Evolutionary conservation across 768 basidiomycete species (phyloP).

Genomic region (Mycena amicta): DNA sequence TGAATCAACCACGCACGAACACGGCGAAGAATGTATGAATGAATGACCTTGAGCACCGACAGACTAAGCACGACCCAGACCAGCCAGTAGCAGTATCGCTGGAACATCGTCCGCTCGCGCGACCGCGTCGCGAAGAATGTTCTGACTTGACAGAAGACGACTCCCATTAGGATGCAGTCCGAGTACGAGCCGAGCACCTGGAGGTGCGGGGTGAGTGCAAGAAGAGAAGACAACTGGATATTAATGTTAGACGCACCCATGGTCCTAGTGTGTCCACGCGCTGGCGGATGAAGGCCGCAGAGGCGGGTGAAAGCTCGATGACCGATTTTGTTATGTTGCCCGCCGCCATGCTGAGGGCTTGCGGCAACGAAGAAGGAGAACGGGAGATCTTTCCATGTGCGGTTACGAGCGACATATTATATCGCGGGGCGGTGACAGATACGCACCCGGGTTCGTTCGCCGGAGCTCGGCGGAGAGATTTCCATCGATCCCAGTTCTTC

Average conservation of each 20-base stretch:
- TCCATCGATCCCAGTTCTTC: no score
- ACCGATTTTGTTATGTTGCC: conserved; percentile 8
- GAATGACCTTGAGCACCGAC: conserved; percentile 3
- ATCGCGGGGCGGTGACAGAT: no score
- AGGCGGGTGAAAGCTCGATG: conserved; percentile 16
- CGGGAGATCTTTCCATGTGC: no score
- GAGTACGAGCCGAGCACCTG: conserved; percentile 20
- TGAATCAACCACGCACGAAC: not conserved
- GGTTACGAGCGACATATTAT: no score
- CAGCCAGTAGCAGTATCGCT: conserved; percentile 10
- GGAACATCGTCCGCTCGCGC: not conserved
- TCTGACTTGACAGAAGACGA: conserved; percentile 9
- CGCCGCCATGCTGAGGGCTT: not conserved
- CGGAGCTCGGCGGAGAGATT: no score
- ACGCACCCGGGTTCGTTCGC: no score
- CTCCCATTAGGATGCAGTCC: conserved; percentile 22
- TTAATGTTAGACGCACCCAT: conserved; percentile 9
- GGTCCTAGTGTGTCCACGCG: conserved; percentile 18
- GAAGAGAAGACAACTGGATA: not conserved
- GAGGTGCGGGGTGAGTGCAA: not conserved
- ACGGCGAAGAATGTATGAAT: not conserved
- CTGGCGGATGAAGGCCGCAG: conserved; percentile 15
- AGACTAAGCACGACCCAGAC: conserved; percentile 1
- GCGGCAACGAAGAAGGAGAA: no score
- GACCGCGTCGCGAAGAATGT: not conserved